Conservation (phyloP, 2,329 filamentous ascomycete genomes). For the Beauveria sp. region DNA sequence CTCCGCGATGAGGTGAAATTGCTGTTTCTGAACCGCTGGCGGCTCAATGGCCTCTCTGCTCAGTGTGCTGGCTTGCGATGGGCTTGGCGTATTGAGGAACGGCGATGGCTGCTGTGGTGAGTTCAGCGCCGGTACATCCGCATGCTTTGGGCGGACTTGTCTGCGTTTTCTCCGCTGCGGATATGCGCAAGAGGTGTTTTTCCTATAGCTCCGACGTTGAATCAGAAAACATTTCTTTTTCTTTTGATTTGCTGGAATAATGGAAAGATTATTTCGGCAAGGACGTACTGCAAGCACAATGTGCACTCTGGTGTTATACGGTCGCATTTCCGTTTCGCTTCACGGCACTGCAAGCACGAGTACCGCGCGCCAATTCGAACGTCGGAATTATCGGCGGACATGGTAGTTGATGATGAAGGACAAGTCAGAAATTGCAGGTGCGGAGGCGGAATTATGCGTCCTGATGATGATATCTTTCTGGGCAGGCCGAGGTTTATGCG, state of each 20-base stretch:
- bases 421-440: neutral
- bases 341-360: conserved; percentile 1
- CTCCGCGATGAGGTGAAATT: neutral
- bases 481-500: conserved; percentile 1
- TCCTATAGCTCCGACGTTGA: neutral
- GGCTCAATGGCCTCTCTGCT: neutral
- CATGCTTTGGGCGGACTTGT: neutral
- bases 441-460: neutral
- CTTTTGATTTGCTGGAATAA: neutral
- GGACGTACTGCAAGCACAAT: conserved; percentile 1
- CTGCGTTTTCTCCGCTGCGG: conserved; percentile 5
- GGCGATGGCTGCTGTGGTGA: neutral
- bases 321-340: conserved; percentile 6
- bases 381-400: neutral
- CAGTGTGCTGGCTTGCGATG: neutral
- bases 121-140: neutral
- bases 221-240: neutral
- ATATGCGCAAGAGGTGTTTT: neutral
- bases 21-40: neutral
- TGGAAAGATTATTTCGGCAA: neutral
- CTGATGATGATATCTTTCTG: neutral
- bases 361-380: neutral
- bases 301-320: conserved; percentile 1
- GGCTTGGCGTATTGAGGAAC: conserved; percentile 1
- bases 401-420: neutral